These are phyloP conservation scores for Colletotrichum sp. DNA, from an alignment of 2,329 filamentous ascomycete genomes.

Conservation along the genomic window DNA sequence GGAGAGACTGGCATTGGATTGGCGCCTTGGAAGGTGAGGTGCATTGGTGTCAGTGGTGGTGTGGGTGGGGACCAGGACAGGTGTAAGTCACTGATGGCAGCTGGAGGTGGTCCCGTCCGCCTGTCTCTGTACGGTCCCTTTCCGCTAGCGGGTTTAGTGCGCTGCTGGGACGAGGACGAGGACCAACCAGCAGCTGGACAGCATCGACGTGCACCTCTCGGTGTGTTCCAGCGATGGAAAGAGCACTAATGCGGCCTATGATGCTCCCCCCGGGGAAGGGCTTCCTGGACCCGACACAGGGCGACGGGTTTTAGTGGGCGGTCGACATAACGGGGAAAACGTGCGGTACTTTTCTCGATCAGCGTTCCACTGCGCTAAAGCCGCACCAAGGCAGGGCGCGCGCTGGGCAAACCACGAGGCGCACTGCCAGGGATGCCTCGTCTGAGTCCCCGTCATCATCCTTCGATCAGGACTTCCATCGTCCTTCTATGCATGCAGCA, in stretches of 20 bases:
- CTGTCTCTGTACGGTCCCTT: conserved; percentile 3
- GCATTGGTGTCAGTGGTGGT: background rate
- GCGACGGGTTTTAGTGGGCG: background rate
- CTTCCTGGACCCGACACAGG: background rate
- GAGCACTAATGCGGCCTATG: background rate
- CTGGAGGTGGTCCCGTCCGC: background rate
- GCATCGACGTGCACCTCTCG: background rate
- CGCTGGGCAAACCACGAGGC: conserved; percentile 15
- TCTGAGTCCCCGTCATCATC: background rate
- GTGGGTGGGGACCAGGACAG: background rate
- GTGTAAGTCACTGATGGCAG: too few species aligned
- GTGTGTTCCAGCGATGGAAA: background rate
- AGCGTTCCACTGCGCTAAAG: background rate
- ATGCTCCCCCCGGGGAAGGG: background rate
- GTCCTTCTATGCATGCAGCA: background rate
- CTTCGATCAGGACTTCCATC: background rate
- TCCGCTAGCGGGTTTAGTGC: background rate
- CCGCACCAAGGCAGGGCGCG: background rate
- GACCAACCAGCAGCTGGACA: background rate
- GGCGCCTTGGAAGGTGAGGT: background rate
- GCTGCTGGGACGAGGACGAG: background rate
- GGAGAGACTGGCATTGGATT: background rate
- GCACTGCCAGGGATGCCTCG: conserved; percentile 7
- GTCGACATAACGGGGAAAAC: background rate
- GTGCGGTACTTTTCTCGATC: background rate